phyloP scores from a whole-genome alignment of 306 rosid species.

The Fragaria nilgerrensis region DNA sequence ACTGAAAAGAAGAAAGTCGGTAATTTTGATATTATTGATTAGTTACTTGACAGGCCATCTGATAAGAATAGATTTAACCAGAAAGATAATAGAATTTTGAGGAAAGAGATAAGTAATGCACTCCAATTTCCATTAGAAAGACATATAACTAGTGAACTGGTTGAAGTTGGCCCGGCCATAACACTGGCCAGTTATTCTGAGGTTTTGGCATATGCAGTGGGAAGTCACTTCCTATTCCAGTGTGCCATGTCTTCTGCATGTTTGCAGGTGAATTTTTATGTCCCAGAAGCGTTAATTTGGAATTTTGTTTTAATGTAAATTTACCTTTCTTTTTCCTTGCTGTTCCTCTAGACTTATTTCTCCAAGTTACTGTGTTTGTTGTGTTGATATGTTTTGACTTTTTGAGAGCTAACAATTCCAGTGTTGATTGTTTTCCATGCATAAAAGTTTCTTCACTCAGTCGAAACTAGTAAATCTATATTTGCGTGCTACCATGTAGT shows the following conservation, averaged over 20 bases:
- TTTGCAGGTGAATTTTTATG: neutral
- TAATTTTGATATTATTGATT: neutral
- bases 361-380: no score
- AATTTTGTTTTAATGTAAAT: neutral
- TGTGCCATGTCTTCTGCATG: neutral
- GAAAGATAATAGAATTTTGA: neutral
- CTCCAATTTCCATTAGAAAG: neutral
- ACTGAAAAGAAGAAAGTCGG: conserved; percentile 13
- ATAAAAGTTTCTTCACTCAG: no score
- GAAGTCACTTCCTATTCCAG: neutral
- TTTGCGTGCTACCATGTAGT: no score
- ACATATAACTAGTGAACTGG: neutral
- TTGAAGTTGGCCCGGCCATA: neutral
- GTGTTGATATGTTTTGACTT: no score
- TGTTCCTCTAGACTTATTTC: no score
- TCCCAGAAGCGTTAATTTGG: neutral
- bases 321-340: no score
- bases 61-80: neutral
- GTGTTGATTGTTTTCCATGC: no score
- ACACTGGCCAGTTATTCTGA: neutral
- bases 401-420: no score
- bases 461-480: no score
- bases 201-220: neutral
- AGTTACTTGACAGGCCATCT: neutral
- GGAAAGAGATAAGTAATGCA: neutral